Conservation (phyloP, 2,329 filamentous ascomycete genomes). For the Tolypocladium pustulatum region DNA sequence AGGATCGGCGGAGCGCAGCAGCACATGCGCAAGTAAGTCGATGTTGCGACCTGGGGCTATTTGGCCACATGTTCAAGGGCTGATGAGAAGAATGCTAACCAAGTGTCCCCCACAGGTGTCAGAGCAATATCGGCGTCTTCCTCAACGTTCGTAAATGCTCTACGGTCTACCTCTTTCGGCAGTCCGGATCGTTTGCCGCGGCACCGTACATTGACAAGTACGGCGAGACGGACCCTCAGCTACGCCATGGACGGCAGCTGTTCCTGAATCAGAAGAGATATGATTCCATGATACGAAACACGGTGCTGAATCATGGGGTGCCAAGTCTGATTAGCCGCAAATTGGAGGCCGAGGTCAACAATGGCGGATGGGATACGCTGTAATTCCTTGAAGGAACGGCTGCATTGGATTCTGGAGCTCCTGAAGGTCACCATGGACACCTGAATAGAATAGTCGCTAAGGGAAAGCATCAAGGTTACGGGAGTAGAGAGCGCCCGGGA, state of each 20-base stretch:
- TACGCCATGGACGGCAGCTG: conserved; percentile 78
- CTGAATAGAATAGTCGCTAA: background rate
- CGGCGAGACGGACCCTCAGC: conserved; percentile 86
- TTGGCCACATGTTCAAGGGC: too few relatives aligned
- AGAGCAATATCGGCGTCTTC: conserved; percentile 82
- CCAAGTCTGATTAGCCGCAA: conserved; percentile 83
- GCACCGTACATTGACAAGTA: conserved; percentile 95
- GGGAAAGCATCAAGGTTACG: background rate
- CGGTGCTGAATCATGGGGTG: conserved; percentile 79
- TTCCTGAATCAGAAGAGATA: conserved; percentile 92
- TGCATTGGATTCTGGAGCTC: background rate
- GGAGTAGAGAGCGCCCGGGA: too few relatives aligned
- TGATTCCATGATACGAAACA: conserved; percentile 73
- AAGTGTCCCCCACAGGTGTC: conserved; percentile 49
- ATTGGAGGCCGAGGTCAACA: conserved; percentile 92
- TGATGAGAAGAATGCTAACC: background rate
- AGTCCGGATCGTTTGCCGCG: conserved; percentile 71
- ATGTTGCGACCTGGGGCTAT: background rate
- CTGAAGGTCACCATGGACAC: background rate
- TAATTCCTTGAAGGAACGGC: conserved; percentile 7
- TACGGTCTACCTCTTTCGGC: conserved; percentile 74
- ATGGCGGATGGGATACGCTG: conserved; percentile 85
- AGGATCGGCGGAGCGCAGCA: conserved; percentile 77
- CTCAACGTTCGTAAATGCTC: conserved; percentile 96
- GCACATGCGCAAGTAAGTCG: conserved; percentile 73